Evolutionary conservation across 306 rosid species (phyloP).

Genomic region (Rosa rugosa): DNA sequence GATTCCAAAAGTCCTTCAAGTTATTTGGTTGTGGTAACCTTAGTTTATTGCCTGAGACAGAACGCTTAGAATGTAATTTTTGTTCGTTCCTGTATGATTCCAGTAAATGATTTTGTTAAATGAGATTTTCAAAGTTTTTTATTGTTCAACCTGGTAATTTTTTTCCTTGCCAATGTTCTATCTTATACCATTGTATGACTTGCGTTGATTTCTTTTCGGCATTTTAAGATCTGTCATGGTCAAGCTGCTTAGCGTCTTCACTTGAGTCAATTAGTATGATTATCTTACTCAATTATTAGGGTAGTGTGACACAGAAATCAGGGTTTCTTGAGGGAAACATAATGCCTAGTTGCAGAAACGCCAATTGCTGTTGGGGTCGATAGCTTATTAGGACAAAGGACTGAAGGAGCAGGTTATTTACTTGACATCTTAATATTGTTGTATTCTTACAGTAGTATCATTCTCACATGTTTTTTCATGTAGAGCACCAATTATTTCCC

Average conservation of each 20-base stretch:
- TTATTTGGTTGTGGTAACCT: background rate
- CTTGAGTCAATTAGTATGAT: background rate
- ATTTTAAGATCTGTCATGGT: background rate
- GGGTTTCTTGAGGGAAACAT: background rate
- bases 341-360: background rate
- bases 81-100: background rate
- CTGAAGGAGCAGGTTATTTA: background rate
- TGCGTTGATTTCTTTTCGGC: background rate
- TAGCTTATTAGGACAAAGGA: background rate
- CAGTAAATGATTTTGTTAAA: background rate
- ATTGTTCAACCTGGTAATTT: background rate
- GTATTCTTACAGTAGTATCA: background rate
- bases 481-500: background rate
- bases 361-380: background rate
- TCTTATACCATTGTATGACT: background rate
- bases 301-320: background rate
- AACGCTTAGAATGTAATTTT: background rate
- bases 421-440: background rate
- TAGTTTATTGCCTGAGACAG: background rate
- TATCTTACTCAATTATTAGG: background rate
- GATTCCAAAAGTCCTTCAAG: background rate
- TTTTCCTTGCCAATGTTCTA: background rate
- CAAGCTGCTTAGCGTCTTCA: background rate
- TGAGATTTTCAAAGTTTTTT: background rate
- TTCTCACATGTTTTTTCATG: background rate